These are phyloP conservation scores for Candida jianshihensis DNA, from an alignment of 805 yeast species.

Conservation along the genomic window DNA sequence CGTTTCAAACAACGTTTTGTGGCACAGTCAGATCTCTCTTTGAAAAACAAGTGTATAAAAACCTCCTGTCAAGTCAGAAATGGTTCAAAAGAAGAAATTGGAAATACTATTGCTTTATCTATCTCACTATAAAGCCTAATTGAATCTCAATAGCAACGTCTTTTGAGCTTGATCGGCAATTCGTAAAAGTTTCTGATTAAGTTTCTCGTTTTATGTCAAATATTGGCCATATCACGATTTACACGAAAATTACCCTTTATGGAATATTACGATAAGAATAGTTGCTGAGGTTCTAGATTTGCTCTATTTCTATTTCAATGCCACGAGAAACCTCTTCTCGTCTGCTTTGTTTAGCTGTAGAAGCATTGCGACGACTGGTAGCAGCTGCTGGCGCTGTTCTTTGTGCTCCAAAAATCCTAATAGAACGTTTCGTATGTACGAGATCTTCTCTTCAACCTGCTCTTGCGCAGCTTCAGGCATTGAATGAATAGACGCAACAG, in stretches of 20 bases:
- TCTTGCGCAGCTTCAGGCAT: background rate
- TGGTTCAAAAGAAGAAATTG: no score
- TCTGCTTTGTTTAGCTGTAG: slow-evolving; percentile 65
- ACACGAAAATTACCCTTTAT: background rate
- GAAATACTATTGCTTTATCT: background rate
- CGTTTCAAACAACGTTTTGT: no score
- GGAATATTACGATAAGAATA: background rate
- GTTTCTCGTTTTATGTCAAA: no score
- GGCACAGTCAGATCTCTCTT: no score
- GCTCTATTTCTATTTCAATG: slow-evolving; percentile 6
- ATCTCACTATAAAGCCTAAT: background rate
- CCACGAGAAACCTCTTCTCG: slow-evolving; percentile 56
- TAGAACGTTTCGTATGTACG: slow-evolving; percentile 84
- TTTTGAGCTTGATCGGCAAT: no score
- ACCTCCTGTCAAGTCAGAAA: no score
- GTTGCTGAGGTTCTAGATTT: background rate
- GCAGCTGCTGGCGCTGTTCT: slow-evolving; percentile 79
- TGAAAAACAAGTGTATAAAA: no score
- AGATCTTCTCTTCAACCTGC: slow-evolving; percentile 41
- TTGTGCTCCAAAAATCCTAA: slow-evolving; percentile 85
- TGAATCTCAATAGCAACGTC: no score
- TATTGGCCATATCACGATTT: background rate
- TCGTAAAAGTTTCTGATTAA: no score
- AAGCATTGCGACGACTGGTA: slow-evolving; percentile 80
- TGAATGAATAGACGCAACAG: slow-evolving; percentile 22